Conservation (phyloP, 108 stramenopile genomes). For the Skeletonema costatum region DNA sequence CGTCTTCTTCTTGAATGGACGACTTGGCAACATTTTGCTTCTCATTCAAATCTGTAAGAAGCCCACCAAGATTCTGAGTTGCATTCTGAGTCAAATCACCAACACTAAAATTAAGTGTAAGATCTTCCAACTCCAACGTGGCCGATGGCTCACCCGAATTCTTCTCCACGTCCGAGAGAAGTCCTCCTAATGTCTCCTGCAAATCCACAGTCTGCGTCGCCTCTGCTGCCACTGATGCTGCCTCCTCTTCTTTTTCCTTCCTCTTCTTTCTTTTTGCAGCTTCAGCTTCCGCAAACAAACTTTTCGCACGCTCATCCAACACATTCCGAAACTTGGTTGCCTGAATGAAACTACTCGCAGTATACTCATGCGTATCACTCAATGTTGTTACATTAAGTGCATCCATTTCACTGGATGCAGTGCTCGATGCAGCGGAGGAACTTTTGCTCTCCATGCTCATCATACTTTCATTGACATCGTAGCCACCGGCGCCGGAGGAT, state of each 20-base stretch:
- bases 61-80: not conserved
- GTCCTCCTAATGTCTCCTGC: not conserved
- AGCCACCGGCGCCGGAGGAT: not conserved
- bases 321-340: conserved; percentile 31
- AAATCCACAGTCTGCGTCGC: not conserved
- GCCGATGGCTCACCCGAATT: conserved; percentile 1
- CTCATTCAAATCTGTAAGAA: not conserved
- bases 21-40: not conserved
- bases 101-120: conserved; percentile 1
- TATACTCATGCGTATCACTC: conserved; percentile 84
- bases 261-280: conserved; percentile 2
- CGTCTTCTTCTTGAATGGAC: not conserved
- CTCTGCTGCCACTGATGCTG: not conserved
- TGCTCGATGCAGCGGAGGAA: not conserved
- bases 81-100: conserved; percentile 7
- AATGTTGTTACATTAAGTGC: conserved; percentile 33
- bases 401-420: conserved; percentile 6
- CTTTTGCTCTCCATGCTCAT: conserved; percentile 13
- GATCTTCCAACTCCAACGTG: conserved; percentile 24
- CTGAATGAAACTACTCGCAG: conserved; percentile 75
- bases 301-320: conserved; percentile 26
- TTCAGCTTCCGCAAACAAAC: conserved; percentile 7
- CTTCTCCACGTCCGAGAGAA: not conserved
- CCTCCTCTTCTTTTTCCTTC: not conserved
- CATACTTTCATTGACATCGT: conserved; percentile 5